Evolutionary conservation across 1,284 basidiomycete genomes (phyloP).

Genomic region (Microbotryum silenes-acaulis): DNA sequence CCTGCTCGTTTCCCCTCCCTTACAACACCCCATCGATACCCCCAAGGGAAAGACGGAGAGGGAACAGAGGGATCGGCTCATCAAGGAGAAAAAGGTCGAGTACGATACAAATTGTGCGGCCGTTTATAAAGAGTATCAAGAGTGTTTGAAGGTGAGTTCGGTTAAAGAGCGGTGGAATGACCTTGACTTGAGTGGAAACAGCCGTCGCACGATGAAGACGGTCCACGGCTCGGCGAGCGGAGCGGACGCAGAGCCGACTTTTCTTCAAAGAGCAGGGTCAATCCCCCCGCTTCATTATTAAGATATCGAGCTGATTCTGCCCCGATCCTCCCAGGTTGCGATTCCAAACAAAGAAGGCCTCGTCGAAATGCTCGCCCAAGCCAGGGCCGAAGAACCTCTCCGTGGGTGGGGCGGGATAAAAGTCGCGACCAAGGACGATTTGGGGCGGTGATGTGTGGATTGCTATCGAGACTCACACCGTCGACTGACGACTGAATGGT

Average conservation of each 20-base stretch:
- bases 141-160: conserved; percentile 61
- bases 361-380: conserved; percentile 65
- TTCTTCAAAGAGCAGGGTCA: background rate
- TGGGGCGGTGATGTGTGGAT: background rate
- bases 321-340: conserved; percentile 53
- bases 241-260: conserved; percentile 1
- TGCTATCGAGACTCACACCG: no score
- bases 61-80: conserved; percentile 45
- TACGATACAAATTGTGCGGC: conserved; percentile 74
- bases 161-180: no score
- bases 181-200: no score
- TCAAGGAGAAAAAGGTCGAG: conserved; percentile 54
- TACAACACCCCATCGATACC: conserved; percentile 13
- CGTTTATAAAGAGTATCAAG: conserved; percentile 68
- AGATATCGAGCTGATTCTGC: no score
- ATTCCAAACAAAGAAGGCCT: conserved; percentile 65
- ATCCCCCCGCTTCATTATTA: background rate
- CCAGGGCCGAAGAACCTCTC: conserved; percentile 71
- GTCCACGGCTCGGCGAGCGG: background rate
- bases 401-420: conserved; percentile 33
- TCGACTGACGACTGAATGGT: no score
- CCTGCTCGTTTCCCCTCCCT: conserved; percentile 18
- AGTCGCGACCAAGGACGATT: conserved; percentile 20
- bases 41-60: conserved; percentile 39
- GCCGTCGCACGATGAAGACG: background rate